phyloP scores from a whole-genome alignment of 2,329 filamentous ascomycete genomes.

The Sporothrix pallida region DNA sequence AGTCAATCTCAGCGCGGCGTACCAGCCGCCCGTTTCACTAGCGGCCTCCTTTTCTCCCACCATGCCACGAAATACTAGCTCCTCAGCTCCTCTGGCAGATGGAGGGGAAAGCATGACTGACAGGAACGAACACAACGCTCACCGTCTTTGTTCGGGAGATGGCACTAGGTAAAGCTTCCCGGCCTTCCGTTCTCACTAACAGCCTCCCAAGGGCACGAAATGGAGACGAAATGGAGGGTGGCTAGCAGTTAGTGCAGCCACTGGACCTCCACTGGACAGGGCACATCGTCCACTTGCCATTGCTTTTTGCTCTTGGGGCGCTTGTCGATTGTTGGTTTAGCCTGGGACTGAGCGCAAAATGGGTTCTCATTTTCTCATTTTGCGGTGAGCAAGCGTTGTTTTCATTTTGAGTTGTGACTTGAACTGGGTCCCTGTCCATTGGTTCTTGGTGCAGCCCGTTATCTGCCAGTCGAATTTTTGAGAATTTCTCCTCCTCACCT shows the following conservation, averaged over 20 bases:
- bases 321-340: conserved; percentile 20
- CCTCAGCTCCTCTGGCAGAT: too few relatives aligned
- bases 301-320: conserved; percentile 18
- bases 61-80: too few relatives aligned
- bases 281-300: conserved; percentile 6
- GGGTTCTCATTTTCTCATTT: conserved; percentile 9
- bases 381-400: conserved; percentile 25
- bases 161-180: conserved; percentile 32
- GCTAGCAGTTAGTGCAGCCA: conserved; percentile 26
- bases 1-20: conserved; percentile 3
- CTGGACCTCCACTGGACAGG: neutral
- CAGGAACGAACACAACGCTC: conserved; percentile 18
- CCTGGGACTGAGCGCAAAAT: conserved; percentile 7
- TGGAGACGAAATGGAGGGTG: conserved; percentile 21
- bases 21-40: conserved; percentile 24
- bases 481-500: neutral
- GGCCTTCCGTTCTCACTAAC: conserved; percentile 29
- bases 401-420: conserved; percentile 6
- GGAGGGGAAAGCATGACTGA: neutral
- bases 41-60: neutral
- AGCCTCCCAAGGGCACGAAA: conserved; percentile 13
- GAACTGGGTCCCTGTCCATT: conserved; percentile 19
- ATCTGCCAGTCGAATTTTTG: neutral
- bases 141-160: conserved; percentile 28
- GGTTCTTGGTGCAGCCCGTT: conserved; percentile 1